Base-by-base conservation (phyloP, 164 flowering plant species). In the Stephania cephalantha region DNA sequence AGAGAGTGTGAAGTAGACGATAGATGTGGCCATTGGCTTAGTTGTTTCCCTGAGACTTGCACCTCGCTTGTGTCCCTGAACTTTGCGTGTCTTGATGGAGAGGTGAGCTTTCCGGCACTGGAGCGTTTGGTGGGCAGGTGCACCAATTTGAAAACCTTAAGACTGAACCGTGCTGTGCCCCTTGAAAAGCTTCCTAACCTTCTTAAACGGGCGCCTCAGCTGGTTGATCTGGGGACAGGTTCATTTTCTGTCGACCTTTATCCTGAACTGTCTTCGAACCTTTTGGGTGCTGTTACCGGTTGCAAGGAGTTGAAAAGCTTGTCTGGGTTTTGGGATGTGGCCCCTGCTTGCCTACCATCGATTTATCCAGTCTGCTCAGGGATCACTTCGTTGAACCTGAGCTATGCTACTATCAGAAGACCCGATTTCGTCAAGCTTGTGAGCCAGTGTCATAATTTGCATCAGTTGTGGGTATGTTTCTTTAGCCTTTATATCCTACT, bases 291-390 rank as follows among this genome's bases (percentile, higher is more conserved):
- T 31, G 84, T 95, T 76, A 80, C 89, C 9, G 76, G 81, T 20
- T 93, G 97, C 83, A 93, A 88, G 80, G 80, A 83, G 61, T 86
- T 95, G 46, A 86, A 82, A 85, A 84, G 88, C 77, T 82, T 95
- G 69, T 95, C 99, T 72, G 99, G 97, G n/a, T 89, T 95, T 74
- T 95, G 94, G 95, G 97, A 89, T 75, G 91, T 85, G 9, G 86
- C 79, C 65, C 93, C 93, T 10, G 74, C 84, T 18, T 89, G 84
- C 63, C 86, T 94, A 46, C 90, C 93, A 1, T 86, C 90, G 61
- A 12, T 90, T 22, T 88, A 86, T 81, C 77, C 94, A 12, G 73
- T 84, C 13, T 90, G 98, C 76, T 68, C 88, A 10, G 78, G 90
- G 45, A 81, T 94, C 29, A 94, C 91, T 45, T 85, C 86, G 29